Conservation (phyloP, 164 flowering plant genomes). For the Magnolia kwangsiensis region DNA sequence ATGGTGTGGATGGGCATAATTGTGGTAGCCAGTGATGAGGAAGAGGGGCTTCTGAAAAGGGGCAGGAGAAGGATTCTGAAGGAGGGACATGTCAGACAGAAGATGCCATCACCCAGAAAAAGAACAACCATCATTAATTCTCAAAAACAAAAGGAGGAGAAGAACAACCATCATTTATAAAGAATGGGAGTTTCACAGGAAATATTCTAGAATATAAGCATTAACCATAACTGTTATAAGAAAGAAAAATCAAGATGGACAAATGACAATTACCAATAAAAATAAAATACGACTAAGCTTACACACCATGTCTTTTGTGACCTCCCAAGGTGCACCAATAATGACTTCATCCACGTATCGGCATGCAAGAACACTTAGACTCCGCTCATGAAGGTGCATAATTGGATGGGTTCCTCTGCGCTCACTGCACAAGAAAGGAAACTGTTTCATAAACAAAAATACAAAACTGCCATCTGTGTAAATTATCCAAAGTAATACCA, state of each 20-base stretch:
- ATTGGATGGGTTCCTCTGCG: slow-evolving; percentile 61
- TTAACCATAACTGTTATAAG: not conserved
- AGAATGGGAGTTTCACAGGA: not conserved
- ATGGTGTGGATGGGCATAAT: too few relatives aligned
- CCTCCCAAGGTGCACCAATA: slow-evolving; percentile 82
- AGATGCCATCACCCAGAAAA: too few relatives aligned
- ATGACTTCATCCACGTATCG: slow-evolving; percentile 88
- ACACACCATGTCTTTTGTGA: slow-evolving; percentile 70
- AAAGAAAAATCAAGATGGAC: not conserved
- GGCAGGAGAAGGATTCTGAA: too few relatives aligned
- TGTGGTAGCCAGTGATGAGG: too few relatives aligned
- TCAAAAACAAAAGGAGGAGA: too few relatives aligned
- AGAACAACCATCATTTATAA: too few relatives aligned
- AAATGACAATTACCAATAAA: too few relatives aligned
- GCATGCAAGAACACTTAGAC: slow-evolving; percentile 80
- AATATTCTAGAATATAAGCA: not conserved
- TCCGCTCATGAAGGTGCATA: slow-evolving; percentile 78
- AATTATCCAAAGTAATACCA: not conserved
- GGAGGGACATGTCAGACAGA: too few relatives aligned
- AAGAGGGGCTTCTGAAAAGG: too few relatives aligned
- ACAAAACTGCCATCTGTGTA: not conserved
- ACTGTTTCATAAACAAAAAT: not conserved
- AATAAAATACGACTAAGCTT: not conserved
- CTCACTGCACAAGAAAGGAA: slow-evolving; percentile 44
- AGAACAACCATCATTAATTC: too few relatives aligned